Evolutionary conservation across 1,284 basidiomycete species (phyloP), one percentile per base, ranked within the genome.

Genomic region (Inonotus hispidus): DNA sequence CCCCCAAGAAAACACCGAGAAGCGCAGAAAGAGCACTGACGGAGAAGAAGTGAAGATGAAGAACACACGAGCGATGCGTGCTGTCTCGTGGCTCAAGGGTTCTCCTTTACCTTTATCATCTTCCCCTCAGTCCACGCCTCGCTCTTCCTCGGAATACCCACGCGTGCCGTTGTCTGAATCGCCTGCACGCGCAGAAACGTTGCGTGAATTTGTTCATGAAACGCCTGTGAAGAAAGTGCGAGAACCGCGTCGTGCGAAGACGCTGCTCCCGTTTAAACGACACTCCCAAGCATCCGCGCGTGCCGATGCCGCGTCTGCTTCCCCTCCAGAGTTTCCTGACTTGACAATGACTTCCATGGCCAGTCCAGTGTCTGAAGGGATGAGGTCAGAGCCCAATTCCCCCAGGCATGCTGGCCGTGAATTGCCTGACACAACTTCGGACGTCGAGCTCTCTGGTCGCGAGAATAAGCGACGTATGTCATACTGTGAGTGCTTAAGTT

Each of bases 261-360:
- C 52, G 11, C 55, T 60, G 14, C 46, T 60, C 19, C 14, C 38
- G 7, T 35, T 60, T 23, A 23, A 52, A 1, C 59, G 59, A 37
- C 23, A n/a, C 11, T 55, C 59, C 14, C 19, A 21, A 14, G 32
- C 46, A 10, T n/a, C 46, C 19, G 32, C 45, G 2, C 43, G 45
- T 3, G 27, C 45, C 23, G 56, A 29, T 13, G 37, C 45, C 25
- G 56, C 38, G 6, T 21, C 45, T 49, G n/a, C 41, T 27, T 35
- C 43, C 11, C 13, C 25, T 16, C n/a, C 38, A 39, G 19, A 21
- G 10, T 43, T 39, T 23, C 3, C 23, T 8, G 35, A 16, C 7
- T 21, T 25, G 23, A 8, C 46, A 25, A 49, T 25, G 46, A 49
- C 46, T n/a, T 14, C 25, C 11, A 52, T 52, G 25, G 14, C 50